Evolutionary conservation across 179 eudicot genomes (phyloP).

Genomic region (Gypsophila paniculata): DNA sequence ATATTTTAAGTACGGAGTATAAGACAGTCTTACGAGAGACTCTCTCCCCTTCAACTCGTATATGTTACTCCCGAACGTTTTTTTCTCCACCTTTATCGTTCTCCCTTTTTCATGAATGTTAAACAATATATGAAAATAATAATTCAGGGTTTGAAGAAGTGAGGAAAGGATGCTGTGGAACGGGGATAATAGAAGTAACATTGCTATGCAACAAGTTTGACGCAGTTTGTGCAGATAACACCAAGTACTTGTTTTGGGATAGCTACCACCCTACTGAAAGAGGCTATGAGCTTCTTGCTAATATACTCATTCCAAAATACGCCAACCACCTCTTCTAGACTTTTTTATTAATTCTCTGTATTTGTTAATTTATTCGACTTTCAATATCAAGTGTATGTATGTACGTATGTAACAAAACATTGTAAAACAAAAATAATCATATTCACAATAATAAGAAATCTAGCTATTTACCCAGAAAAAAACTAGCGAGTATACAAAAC

Average conservation of each 20-base stretch:
- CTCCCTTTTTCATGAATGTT: background rate
- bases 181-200: conserved; percentile 59
- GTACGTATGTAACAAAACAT: background rate
- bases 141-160: conserved; percentile 47
- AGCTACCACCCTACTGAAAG: conserved; percentile 67
- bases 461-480: no score
- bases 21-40: no score
- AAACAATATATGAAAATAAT: background rate
- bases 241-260: conserved; percentile 72
- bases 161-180: conserved; percentile 66
- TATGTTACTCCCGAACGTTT: no score
- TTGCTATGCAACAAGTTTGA: conserved; percentile 40
- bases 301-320: conserved; percentile 20
- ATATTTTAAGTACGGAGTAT: no score
- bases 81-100: no score
- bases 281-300: conserved; percentile 36
- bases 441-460: background rate
- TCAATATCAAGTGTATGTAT: background rate
- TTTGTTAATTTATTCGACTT: background rate
- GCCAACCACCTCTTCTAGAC: background rate
- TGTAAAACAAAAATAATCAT: background rate
- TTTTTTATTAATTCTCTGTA: background rate
- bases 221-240: conserved; percentile 42
- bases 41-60: no score
- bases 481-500: no score